phyloP scores from a whole-genome alignment of 2,329 filamentous ascomycete genomes.

The Cordyceps pruinosa region DNA sequence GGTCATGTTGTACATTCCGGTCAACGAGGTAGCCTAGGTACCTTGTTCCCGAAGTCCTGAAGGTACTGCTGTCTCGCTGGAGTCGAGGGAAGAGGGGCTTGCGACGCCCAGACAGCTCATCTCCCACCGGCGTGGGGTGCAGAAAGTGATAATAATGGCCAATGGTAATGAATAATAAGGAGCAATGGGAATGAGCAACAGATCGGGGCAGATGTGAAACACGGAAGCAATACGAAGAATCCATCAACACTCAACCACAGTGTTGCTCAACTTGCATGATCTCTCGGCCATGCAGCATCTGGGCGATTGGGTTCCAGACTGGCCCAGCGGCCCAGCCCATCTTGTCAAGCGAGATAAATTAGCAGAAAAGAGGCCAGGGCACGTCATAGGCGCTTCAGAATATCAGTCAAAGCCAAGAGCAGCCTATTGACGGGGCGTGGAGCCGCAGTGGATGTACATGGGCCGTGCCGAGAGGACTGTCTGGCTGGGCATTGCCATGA shows the following conservation, averaged over 20 bases:
- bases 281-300: too few species aligned
- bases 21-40: too few species aligned
- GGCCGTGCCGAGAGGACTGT: constrained; percentile 10
- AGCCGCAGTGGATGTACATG: constrained; percentile 8
- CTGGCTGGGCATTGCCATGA: too few species aligned
- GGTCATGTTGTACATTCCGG: too few species aligned
- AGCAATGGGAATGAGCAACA: neutral
- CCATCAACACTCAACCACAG: too few species aligned
- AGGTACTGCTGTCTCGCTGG: neutral
- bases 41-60: too few species aligned
- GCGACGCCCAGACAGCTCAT: neutral
- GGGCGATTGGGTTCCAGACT: too few species aligned
- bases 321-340: too few species aligned
- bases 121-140: neutral
- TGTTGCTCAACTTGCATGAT: too few species aligned
- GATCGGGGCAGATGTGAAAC: too few species aligned
- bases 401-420: neutral
- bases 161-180: neutral
- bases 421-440: constrained; percentile 5
- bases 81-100: neutral
- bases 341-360: too few species aligned
- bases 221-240: too few species aligned
- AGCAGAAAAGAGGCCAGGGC: neutral
- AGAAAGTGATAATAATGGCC: neutral
- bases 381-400: neutral